Evolutionary conservation across 225 moss, liverwort and hornwort species (phyloP), one percentile per base, ranked within the genome.

Genomic region (Asterella californica): DNA sequence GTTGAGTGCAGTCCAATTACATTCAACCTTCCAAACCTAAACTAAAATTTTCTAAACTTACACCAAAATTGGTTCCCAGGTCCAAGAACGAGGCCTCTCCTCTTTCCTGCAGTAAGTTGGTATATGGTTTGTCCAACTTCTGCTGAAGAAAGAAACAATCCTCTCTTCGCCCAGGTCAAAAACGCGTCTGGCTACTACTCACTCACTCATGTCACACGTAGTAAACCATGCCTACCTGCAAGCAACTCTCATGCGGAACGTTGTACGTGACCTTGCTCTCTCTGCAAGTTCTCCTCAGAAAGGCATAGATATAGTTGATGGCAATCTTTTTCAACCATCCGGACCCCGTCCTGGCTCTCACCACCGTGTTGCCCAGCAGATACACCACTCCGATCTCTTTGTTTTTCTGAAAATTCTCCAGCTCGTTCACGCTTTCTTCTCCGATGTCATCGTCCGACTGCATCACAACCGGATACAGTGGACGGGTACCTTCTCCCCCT

Each of bases 181-280:
- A 4, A 42, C 7, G 48, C 25, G 25, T 4, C 14, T 61, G 10
- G 36, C n/a, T 0, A 71, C 38, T 21, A 18, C 6, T 74, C n/a
- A n/a, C n/a, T 42, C 34, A n/a, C 21, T 19, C 60, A 61, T 25
- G 38, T 79, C 69, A 79, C 34, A 97, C 97, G 76, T 91, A 92
- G 33, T 93, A 97, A 78, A 97, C 87, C 97, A 94, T 94, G 65
- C 97, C 94, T 10, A 97, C 97, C 80, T 94, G 97, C 66, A 97
- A 88, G 71, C 93, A 89, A 76, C 94, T 92, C 74, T 97, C 97
- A 21, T 94, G 97, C 0, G 94, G 97, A 75, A 97, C 90, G 49
- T 90, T 91, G 50, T 91, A 86, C 33, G 89, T 82, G 32, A 88
- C 91, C 2, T 84, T 82, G 25, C 92, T 93, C 33, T 91, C 93